These are phyloP conservation scores for Pseudofabraea citricarpa DNA, from an alignment of 2,329 filamentous ascomycete genomes.

Conservation along the genomic window DNA sequence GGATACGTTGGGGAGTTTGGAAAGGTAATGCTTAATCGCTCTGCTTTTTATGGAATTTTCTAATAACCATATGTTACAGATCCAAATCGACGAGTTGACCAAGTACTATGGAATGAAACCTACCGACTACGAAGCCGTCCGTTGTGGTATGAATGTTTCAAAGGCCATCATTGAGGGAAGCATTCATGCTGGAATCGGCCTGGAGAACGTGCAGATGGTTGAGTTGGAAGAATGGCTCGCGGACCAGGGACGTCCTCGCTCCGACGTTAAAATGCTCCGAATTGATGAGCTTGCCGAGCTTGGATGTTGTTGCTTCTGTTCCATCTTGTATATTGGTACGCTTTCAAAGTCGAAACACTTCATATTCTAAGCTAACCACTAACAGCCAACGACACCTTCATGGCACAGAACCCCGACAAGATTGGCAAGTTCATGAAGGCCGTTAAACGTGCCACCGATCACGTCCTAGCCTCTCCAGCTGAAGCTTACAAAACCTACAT, in stretches of 20 bases:
- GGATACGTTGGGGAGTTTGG: constrained; percentile 79
- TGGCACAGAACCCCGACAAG: constrained; percentile 60
- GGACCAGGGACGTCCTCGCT: constrained; percentile 53
- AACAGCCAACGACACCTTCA: constrained; percentile 67
- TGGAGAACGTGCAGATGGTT: constrained; percentile 82
- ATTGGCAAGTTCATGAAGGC: constrained; percentile 65
- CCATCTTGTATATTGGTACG: constrained; percentile 77
- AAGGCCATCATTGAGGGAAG: constrained; percentile 69
- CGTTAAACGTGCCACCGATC: constrained; percentile 70
- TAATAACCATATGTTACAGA: constrained; percentile 39
- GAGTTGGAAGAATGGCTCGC: constrained; percentile 74
- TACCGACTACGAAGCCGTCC: constrained; percentile 68
- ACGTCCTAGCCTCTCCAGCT: constrained; percentile 59
- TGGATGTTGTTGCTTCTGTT: constrained; percentile 81
- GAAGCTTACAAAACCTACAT: constrained; percentile 64
- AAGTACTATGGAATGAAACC: constrained; percentile 72
- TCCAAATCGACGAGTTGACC: constrained; percentile 78
- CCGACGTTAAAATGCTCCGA: constrained; percentile 73
- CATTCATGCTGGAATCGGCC: constrained; percentile 71
- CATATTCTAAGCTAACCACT: too few relatives aligned
- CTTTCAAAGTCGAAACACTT: too few relatives aligned
- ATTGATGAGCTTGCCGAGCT: constrained; percentile 77
- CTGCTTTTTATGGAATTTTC: too few relatives aligned
- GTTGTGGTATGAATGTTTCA: constrained; percentile 78
- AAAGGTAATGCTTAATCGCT: constrained; percentile 37